These are phyloP conservation scores for Babesia sp. DNA, from an alignment of 169 alveolate species.

Conservation along the genomic window DNA sequence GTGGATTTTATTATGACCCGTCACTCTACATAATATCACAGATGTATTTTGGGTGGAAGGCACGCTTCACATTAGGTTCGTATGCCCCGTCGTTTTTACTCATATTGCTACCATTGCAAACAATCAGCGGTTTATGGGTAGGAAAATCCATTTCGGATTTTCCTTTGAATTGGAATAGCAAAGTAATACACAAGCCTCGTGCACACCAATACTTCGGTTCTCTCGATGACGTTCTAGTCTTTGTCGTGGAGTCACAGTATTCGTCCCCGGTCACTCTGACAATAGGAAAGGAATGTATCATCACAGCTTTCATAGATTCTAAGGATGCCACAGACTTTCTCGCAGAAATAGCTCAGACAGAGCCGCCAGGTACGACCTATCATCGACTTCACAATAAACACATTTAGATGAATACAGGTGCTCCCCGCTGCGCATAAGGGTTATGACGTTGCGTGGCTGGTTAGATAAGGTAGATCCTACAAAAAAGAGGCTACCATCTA, in stretches of 20 bases:
- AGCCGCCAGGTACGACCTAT: not conserved
- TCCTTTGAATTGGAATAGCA: not conserved
- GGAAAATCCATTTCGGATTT: not conserved
- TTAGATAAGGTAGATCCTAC: slow-evolving; percentile 52
- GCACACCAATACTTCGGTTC: slow-evolving; percentile 3
- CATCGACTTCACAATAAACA: not conserved
- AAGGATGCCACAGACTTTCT: slow-evolving; percentile 47
- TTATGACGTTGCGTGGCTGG: slow-evolving; percentile 33
- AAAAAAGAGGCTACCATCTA: not conserved
- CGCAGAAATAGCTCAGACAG: slow-evolving; percentile 17
- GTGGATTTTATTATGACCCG: not conserved
- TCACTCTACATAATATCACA: not conserved
- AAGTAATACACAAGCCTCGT: not conserved
- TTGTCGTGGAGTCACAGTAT: slow-evolving; percentile 21
- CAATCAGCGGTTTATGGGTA: not conserved
- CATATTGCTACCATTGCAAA: not conserved
- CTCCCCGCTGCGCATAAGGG: slow-evolving; percentile 4
- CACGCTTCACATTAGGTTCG: not conserved
- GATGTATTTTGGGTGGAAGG: not conserved
- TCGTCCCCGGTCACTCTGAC: slow-evolving; percentile 5
- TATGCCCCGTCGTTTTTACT: not conserved
- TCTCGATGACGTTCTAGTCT: slow-evolving; percentile 32
- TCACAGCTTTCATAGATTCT: slow-evolving; percentile 34
- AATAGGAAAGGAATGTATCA: not conserved
- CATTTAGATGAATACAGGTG: not conserved